Conservation (phyloP, 805 yeast genomes). For the Debaryomyces maramus region DNA sequence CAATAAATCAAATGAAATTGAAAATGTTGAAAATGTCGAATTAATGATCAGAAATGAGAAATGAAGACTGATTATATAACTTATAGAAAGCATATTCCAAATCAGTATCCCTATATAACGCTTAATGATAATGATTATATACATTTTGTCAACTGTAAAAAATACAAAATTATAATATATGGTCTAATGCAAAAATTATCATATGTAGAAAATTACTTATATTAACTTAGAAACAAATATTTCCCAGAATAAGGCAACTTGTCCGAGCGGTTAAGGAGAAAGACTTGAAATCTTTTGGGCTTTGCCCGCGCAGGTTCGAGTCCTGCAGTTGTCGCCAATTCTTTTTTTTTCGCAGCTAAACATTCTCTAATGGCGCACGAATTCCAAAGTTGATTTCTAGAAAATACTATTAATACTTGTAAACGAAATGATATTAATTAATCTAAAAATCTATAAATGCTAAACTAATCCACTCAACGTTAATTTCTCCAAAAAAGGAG, state of each 20-base stretch:
- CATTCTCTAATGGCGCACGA: too few relatives aligned
- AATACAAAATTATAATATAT: too few relatives aligned
- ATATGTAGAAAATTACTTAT: too few relatives aligned
- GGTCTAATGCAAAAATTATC: too few relatives aligned
- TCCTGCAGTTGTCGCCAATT: conserved; percentile 47
- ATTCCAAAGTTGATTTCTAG: too few relatives aligned
- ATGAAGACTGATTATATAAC: not conserved
- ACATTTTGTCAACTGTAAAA: too few relatives aligned
- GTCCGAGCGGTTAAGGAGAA: conserved; percentile 51
- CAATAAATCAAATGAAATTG: conserved; percentile 17
- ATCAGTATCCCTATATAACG: not conserved
- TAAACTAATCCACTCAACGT: conserved; percentile 64
- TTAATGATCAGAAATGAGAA: not conserved
- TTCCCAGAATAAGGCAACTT: conserved; percentile 32
- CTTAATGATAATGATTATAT: not conserved
- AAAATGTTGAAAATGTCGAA: conserved; percentile 15
- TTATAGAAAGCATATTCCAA: too few relatives aligned
- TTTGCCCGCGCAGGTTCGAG: conserved; percentile 52
- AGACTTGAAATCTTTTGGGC: conserved; percentile 51
- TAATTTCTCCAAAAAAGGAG: conserved; percentile 81
- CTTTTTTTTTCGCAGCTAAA: conserved; percentile 11
- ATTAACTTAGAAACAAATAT: too few relatives aligned
- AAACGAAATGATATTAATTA: not conserved
- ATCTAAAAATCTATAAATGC: not conserved
- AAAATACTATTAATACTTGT: not conserved